Evolutionary conservation across 768 basidiomycete species (phyloP).

Genomic region (Panaeolus cyanescens): DNA sequence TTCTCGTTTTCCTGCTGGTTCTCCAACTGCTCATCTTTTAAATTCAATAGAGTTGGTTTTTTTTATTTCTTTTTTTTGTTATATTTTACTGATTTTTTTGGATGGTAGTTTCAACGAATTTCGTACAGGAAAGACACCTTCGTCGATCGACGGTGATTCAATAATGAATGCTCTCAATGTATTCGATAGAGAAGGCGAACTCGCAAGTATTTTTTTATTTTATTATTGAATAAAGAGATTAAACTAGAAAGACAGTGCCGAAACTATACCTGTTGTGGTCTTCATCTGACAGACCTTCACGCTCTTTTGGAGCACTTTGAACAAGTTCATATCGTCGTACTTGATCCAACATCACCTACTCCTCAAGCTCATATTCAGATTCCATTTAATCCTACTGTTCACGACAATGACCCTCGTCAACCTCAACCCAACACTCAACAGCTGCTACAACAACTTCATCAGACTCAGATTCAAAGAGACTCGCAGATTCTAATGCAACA

Average conservation of each 20-base stretch:
- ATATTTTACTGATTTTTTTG: background rate
- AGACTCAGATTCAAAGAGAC: conserved; percentile 14
- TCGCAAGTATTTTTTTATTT: conserved; percentile 46
- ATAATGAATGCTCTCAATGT: conserved; percentile 68
- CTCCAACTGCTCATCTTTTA: conserved; percentile 61
- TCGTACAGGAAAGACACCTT: conserved; percentile 36
- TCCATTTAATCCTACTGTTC: conserved; percentile 45
- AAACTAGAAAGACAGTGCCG: conserved; percentile 53
- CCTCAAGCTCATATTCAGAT: conserved; percentile 43
- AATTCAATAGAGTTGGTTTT: conserved; percentile 65
- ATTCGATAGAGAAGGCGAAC: conserved; percentile 71
- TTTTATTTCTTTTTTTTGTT: background rate
- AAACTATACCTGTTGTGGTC: conserved; percentile 89
- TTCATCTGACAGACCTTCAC: conserved; percentile 54
- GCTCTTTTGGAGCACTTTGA: conserved; percentile 91
- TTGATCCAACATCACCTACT: conserved; percentile 41
- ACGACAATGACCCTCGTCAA: conserved; percentile 28
- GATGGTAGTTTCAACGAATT: conserved; percentile 30
- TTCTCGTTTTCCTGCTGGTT: conserved; percentile 61
- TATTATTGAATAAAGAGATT: conserved; percentile 1
- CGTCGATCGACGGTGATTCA: conserved; percentile 63
- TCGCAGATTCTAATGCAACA: conserved; percentile 15
- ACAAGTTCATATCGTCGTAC: conserved; percentile 81
- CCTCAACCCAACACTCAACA: conserved; percentile 26
- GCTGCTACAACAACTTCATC: conserved; percentile 22